These are phyloP conservation scores for Thermothelomyces thermophilus DNA, from an alignment of 2,329 filamentous ascomycete genomes.

Conservation along the genomic window DNA sequence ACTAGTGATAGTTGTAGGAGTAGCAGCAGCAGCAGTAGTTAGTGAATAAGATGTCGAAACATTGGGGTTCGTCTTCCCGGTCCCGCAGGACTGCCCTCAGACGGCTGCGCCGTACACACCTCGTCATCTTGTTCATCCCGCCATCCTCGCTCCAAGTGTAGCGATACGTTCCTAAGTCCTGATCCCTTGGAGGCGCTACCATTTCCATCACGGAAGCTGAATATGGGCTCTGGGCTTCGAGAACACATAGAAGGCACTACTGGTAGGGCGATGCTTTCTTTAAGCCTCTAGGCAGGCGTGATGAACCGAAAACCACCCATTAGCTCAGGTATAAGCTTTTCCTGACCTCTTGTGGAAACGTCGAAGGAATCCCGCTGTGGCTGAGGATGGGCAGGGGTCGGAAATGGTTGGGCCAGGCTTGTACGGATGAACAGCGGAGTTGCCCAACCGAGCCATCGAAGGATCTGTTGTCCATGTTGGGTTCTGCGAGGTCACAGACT, in stretches of 20 bases:
- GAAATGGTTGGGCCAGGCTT: constrained; percentile 9
- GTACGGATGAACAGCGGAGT: constrained; percentile 1
- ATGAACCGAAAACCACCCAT: constrained; percentile 3
- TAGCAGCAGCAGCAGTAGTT: no score
- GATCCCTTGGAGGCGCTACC: constrained; percentile 27
- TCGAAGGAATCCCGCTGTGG: constrained; percentile 10
- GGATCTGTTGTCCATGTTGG: constrained; percentile 1
- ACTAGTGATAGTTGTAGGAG: constrained; percentile 1
- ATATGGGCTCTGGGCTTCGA: background rate
- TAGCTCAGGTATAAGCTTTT: background rate
- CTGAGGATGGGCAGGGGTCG: constrained; percentile 10
- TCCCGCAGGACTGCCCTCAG: no score
- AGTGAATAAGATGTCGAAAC: background rate
- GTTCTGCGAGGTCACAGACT: background rate
- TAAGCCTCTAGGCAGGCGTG: background rate
- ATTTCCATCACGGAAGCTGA: constrained; percentile 26
- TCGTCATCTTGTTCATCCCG: constrained; percentile 25
- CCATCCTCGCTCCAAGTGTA: constrained; percentile 29
- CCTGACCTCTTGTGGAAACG: background rate
- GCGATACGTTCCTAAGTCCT: constrained; percentile 24
- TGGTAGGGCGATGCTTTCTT: constrained; percentile 4
- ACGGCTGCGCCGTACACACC: constrained; percentile 17
- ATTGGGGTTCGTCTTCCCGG: no score
- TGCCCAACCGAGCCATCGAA: constrained; percentile 6
- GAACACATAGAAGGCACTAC: constrained; percentile 1